Percentiles rank a stretch among this genome's conserved stretches.
These are phyloP conservation scores for Claviceps spartinae DNA, from an alignment of 2,329 filamentous ascomycete species.

Conservation along the genomic window DNA sequence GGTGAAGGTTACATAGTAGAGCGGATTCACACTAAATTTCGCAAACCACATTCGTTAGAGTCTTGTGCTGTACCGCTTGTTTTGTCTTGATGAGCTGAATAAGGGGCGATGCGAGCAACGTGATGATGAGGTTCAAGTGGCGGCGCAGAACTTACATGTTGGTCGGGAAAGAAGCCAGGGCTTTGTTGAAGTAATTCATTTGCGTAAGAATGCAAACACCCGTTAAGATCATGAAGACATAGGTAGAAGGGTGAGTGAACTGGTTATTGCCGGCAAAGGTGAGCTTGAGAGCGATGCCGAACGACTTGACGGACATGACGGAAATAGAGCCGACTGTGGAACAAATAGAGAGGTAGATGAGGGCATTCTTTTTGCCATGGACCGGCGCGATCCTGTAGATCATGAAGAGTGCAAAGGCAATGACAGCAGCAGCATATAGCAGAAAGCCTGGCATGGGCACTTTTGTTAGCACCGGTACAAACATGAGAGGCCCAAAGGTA, in stretches of 20 bases:
- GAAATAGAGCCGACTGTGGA: conserved; percentile 93
- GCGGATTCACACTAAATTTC: conserved; percentile 63
- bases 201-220: conserved; percentile 90
- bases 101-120: not conserved
- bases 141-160: conserved; percentile 60
- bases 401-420: conserved; percentile 79
- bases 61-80: not conserved
- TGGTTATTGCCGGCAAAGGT: conserved; percentile 90
- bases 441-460: conserved; percentile 56
- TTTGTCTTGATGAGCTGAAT: too few species aligned
- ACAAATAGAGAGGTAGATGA: conserved; percentile 96
- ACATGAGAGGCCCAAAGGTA: not conserved
- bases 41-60: conserved; percentile 5
- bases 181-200: conserved; percentile 99
- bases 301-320: conserved; percentile 98
- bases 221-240: conserved; percentile 91
- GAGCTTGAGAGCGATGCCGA: conserved; percentile 92
- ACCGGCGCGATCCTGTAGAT: conserved; percentile 86
- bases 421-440: conserved; percentile 67
- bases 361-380: conserved; percentile 87
- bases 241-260: conserved; percentile 87
- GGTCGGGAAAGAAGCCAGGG: conserved; percentile 87
- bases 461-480: not conserved
- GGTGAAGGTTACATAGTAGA: conserved; percentile 97
- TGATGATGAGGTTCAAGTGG: not conserved